Percentiles rank a stretch among this genome's conserved stretches.
These are phyloP conservation scores for Bipolaris gigantea DNA, from an alignment of 2,329 filamentous ascomycete genomes.

Conservation along the genomic window DNA sequence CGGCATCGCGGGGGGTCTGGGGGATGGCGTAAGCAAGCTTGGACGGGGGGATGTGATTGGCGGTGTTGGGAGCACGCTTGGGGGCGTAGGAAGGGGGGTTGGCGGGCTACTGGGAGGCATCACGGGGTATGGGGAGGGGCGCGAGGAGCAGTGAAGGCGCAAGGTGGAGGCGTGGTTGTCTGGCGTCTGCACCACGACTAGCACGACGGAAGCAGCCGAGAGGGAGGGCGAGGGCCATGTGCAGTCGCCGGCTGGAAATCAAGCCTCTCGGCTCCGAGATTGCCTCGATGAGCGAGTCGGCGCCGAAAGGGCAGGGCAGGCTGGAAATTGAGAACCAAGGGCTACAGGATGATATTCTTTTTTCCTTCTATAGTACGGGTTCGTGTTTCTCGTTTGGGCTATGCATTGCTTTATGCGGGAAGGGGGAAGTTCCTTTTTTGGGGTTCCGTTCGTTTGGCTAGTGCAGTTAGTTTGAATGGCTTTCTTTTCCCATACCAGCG, in stretches of 20 bases:
- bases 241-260: neutral
- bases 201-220: neutral
- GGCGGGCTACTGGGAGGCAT: slow-evolving; percentile 43
- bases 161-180: slow-evolving; percentile 17
- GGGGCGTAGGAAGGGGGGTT: slow-evolving; percentile 45
- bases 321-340: neutral
- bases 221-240: neutral
- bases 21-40: slow-evolving; percentile 50
- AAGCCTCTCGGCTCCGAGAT: neutral
- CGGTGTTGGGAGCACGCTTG: slow-evolving; percentile 47
- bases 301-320: neutral
- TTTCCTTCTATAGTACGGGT: neutral
- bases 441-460: too few relatives aligned
- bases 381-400: too few relatives aligned
- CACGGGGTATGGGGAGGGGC: slow-evolving; percentile 25
- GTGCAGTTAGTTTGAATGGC: too few relatives aligned
- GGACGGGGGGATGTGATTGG: slow-evolving; percentile 51
- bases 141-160: slow-evolving; percentile 24
- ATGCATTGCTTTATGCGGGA: too few relatives aligned
- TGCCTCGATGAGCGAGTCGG: too few relatives aligned
- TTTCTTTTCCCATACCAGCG: too few relatives aligned
- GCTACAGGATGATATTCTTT: neutral
- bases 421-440: too few relatives aligned
- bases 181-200: neutral
- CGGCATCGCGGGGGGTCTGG: slow-evolving; percentile 48